Base-by-base conservation (phyloP, 441 rosid genomes). In the Gossypium gossypioides region DNA sequence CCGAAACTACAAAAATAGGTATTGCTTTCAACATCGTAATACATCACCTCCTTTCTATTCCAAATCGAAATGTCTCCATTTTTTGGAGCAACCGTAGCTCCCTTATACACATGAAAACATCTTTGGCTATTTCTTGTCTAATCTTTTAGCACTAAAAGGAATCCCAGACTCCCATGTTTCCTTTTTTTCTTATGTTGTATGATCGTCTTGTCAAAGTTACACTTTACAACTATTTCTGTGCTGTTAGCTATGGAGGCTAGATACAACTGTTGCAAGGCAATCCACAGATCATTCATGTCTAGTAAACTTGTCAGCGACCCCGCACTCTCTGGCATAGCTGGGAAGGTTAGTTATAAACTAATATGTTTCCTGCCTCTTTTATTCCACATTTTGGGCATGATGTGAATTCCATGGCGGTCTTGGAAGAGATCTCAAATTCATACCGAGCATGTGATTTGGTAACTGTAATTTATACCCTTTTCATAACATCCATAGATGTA, bases 1-100 rank as follows among this genome's bases (percentile, higher is more conserved):
- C 76, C 24, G 98, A 94, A 82, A 83, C 86, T 58, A 80, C 87
- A 55, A 94, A 91, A 84, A 80, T 84, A 85, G 96, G 98, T 94
- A 64, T 70, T 6, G 52, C 54, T 37, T 29, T 61, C 22, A 3
- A 12, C 52, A 10, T 48, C 18, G 4, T 66, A 13, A 25, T n/a
- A n/a, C 9, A 46, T 24, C 6, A n/a, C 3, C 7, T 24, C 27
- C 46, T 32, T 44, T 44, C 21, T 21, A 25, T 24, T 24, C 21
- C 16, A 22, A 66, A 48, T 66, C 29, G 2, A 66, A 46, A 24
- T 46, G 19, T 66, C 22, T 24, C 22, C 32, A 4, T 22, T 44
- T 12, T 24, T 44, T 59, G 6, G 12, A 27, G 6, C 22, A 51
- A 48, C 42, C 0, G 42, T 59, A 29, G 0, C 55, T 65, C 4